Evolutionary conservation across 192 early-diverging fungal genomes (phyloP).

Genomic region (Obelidium mucronatum): DNA sequence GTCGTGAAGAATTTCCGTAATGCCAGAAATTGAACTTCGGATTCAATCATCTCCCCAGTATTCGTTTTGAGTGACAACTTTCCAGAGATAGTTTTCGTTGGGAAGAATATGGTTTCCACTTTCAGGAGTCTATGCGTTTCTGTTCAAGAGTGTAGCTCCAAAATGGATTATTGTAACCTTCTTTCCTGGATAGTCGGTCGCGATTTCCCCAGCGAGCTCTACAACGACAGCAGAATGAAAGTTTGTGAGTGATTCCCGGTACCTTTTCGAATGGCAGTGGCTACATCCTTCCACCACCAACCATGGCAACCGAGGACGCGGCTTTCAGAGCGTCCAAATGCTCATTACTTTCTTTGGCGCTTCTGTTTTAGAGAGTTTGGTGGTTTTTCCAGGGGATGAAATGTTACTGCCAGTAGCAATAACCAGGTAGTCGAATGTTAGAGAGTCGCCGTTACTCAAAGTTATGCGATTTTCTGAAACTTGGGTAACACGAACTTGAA

Average conservation of each 20-base stretch:
- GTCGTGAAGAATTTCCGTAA: conserved; percentile 76
- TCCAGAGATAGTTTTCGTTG: conserved; percentile 14
- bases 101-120: conserved; percentile 41
- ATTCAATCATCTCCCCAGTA: conserved; percentile 51
- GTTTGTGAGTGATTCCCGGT: conserved; percentile 48
- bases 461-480: conserved; percentile 51
- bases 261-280: too few species aligned
- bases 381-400: conserved; percentile 55
- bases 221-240: conserved; percentile 65
- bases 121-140: conserved; percentile 41
- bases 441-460: conserved; percentile 52
- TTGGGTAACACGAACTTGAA: conserved; percentile 54
- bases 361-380: conserved; percentile 41
- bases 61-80: conserved; percentile 48
- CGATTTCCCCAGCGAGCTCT: conserved; percentile 81
- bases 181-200: conserved; percentile 62
- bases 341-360: conserved; percentile 34
- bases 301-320: conserved; percentile 59
- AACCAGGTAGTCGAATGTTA: conserved; percentile 72
- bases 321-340: conserved; percentile 51
- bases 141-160: conserved; percentile 45
- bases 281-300: conserved; percentile 77
- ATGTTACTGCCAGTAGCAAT: conserved; percentile 69
- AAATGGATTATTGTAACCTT: conserved; percentile 74
- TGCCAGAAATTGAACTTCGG: conserved; percentile 73